Percentiles rank a stretch among this genome's conserved stretches.
These are phyloP conservation scores for Tulasnella sp. DNA, from an alignment of 768 basidiomycete genomes.

Conservation along the genomic window DNA sequence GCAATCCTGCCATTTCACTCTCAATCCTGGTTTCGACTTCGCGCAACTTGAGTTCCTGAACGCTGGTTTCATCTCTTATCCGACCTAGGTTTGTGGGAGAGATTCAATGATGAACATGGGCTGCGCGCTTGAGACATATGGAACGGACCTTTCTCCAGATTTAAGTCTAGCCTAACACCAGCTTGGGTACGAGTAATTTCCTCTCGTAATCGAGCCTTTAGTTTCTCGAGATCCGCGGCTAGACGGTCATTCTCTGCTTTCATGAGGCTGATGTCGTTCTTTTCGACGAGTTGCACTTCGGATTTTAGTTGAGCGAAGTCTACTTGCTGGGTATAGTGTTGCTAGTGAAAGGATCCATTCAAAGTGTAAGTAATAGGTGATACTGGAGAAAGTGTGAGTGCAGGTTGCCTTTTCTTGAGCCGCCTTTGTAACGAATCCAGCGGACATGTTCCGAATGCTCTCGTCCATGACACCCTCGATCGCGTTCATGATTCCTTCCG, in stretches of 20 bases:
- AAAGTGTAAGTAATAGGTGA: background rate
- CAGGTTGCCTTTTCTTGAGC: constrained; percentile 87
- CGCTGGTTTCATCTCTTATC: constrained; percentile 86
- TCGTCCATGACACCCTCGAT: constrained; percentile 98
- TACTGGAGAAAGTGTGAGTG: background rate
- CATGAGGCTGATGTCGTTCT: constrained; percentile 92
- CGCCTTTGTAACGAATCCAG: constrained; percentile 91
- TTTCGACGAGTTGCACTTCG: constrained; percentile 92
- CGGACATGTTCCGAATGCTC: constrained; percentile 92
- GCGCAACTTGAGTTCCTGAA: constrained; percentile 92
- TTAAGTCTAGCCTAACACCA: constrained; percentile 89
- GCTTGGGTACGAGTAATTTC: constrained; percentile 90
- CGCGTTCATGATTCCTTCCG: constrained; percentile 94
- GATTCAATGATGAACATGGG: constrained; percentile 14
- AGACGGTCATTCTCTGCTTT: constrained; percentile 97
- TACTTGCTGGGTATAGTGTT: constrained; percentile 92
- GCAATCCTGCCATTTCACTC: constrained; percentile 83
- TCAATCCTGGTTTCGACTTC: constrained; percentile 98
- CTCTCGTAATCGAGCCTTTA: constrained; percentile 88
- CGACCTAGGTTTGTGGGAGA: constrained; percentile 48
- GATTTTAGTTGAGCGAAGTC: constrained; percentile 97
- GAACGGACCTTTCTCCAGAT: constrained; percentile 71
- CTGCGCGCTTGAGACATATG: background rate
- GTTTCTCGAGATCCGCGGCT: constrained; percentile 83
- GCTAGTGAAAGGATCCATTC: constrained; percentile 44